Percentiles rank a stretch among this genome's conserved stretches.
These are phyloP conservation scores for Curvularia eragrostidis DNA, from an alignment of 2,329 filamentous ascomycete genomes.

Conservation along the genomic window DNA sequence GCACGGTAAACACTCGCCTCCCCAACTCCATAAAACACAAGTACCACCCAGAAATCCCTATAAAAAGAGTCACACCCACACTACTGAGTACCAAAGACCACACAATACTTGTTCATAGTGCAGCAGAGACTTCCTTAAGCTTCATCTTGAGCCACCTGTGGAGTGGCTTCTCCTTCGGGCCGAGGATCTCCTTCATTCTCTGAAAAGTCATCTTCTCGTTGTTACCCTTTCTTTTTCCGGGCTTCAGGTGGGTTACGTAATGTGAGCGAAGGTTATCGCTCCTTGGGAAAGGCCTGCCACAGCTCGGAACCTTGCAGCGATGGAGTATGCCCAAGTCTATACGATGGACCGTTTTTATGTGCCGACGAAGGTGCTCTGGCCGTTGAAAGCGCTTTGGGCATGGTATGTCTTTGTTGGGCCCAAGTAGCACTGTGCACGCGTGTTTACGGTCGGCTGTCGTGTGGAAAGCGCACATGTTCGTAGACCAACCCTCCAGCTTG, in stretches of 20 bases:
- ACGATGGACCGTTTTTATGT: slow-evolving; percentile 28
- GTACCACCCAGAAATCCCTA: neutral
- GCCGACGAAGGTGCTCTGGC: slow-evolving; percentile 34
- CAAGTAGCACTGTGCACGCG: slow-evolving; percentile 8
- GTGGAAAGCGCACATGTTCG: slow-evolving; percentile 2
- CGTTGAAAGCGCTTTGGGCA: slow-evolving; percentile 24
- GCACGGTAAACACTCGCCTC: slow-evolving; percentile 13
- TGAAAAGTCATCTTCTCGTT: slow-evolving; percentile 26
- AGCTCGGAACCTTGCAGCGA: slow-evolving; percentile 23
- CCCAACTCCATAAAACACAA: slow-evolving; percentile 9
- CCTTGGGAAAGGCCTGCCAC: slow-evolving; percentile 24
- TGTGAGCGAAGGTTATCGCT: slow-evolving; percentile 35
- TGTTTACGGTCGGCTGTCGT: slow-evolving; percentile 17
- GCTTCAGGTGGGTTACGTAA: slow-evolving; percentile 34
- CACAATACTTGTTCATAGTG: neutral
- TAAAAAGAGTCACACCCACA: slow-evolving; percentile 1
- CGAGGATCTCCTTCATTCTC: slow-evolving; percentile 27
- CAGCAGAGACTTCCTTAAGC: neutral
- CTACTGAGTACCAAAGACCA: neutral
- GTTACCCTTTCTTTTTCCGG: slow-evolving; percentile 26
- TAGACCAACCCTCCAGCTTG: slow-evolving; percentile 24
- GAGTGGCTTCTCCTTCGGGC: slow-evolving; percentile 26
- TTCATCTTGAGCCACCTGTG: slow-evolving; percentile 20
- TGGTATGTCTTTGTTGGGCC: neutral
- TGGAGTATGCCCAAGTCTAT: neutral